A percentile compares a stretch with the other conserved stretches of the same genome.
Evolutionary conservation across 106 monocot species (phyloP).

Genomic region (Phalaenopsis equestris): DNA sequence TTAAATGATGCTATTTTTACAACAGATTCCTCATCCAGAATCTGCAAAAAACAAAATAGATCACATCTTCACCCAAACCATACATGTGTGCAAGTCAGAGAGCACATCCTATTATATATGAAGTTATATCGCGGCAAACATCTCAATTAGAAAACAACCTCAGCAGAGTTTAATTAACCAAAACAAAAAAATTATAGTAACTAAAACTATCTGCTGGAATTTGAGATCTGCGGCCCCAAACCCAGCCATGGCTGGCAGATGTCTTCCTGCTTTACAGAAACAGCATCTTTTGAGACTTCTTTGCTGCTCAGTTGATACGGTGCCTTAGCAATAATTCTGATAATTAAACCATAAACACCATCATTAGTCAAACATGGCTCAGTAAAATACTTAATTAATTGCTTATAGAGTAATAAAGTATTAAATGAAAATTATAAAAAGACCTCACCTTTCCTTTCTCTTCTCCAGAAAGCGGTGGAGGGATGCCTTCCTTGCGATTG

Average conservation of each 20-base stretch:
- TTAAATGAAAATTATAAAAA: neutral
- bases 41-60: no score
- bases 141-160: neutral
- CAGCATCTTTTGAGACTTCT: neutral
- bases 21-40: no score
- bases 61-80: neutral
- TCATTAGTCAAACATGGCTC: neutral
- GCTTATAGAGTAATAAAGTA: neutral
- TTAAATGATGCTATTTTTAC: no score
- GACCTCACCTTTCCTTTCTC: conserved; percentile 60
- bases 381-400: neutral
- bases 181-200: neutral
- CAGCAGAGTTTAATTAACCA: neutral
- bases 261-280: conserved; percentile 21
- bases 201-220: neutral
- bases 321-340: conserved; percentile 26
- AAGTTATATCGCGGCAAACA: neutral
- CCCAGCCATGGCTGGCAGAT: conserved; percentile 35
- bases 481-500: conserved; percentile 51
- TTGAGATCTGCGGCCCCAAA: conserved; percentile 18
- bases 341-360: neutral
- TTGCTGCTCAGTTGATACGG: conserved; percentile 24
- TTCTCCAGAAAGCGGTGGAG: conserved; percentile 84
- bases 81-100: no score
- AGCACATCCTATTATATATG: no score